Conservation (phyloP, 2,329 filamentous ascomycete genomes). For the Sporothrix luriei region DNA sequence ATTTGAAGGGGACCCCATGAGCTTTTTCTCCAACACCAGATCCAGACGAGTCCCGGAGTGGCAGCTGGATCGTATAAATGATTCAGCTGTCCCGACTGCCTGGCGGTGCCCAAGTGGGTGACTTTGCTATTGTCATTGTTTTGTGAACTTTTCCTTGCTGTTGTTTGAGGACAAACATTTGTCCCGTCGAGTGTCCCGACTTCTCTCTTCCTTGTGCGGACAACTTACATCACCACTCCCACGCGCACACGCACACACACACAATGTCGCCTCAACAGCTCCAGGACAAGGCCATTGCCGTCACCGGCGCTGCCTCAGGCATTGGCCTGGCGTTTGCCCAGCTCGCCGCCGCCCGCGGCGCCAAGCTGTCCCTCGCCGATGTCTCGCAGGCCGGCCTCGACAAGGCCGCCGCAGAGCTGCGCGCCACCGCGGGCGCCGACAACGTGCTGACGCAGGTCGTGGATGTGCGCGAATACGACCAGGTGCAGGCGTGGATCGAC, state of each 20-base stretch:
- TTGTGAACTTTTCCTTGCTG: background rate
- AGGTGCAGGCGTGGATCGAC: constrained; percentile 57
- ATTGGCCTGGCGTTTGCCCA: constrained; percentile 52
- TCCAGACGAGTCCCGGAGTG: background rate
- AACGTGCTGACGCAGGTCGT: constrained; percentile 1
- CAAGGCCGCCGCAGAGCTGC: constrained; percentile 25
- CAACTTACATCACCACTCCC: background rate
- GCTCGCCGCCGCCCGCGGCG: constrained; percentile 48
- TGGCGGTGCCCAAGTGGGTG: background rate
- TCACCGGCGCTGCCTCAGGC: constrained; percentile 51
- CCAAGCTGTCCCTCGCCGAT: constrained; percentile 51
- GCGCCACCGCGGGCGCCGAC: background rate
- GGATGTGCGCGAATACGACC: constrained; percentile 32
- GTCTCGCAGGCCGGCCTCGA: constrained; percentile 45
- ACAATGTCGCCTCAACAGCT: constrained; percentile 39
- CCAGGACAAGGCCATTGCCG: constrained; percentile 47
- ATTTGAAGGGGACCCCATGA: background rate
- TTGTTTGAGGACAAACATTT: background rate
- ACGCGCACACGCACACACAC: background rate
- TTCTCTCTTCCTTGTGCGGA: too few species aligned
- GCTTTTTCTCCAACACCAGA: constrained; percentile 13
- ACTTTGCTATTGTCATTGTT: background rate
- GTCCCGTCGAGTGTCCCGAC: background rate
- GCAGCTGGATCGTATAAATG: constrained; percentile 10
- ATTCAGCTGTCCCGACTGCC: background rate